These are phyloP conservation scores for Lentinula raphanica DNA, from an alignment of 768 basidiomycete genomes.

Conservation along the genomic window DNA sequence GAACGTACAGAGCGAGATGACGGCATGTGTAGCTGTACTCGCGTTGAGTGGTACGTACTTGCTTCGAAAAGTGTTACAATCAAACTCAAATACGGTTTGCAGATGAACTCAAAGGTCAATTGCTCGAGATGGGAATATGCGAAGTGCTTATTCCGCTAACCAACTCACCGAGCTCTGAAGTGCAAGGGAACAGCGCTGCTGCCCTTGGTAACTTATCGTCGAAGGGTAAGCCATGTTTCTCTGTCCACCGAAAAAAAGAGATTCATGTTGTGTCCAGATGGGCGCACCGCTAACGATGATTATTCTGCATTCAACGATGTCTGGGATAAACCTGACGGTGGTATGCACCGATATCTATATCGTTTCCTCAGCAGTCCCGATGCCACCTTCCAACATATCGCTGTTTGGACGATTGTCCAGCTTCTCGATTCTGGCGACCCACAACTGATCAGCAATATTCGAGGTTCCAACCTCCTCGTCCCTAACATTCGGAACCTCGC, in stretches of 20 bases:
- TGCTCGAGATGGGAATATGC: slow-evolving; percentile 97
- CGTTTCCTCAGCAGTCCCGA: slow-evolving; percentile 91
- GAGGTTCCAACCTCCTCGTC: slow-evolving; percentile 72
- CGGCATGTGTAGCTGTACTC: slow-evolving; percentile 94
- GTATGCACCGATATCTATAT: slow-evolving; percentile 91
- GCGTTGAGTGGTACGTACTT: slow-evolving; percentile 78
- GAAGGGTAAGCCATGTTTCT: slow-evolving; percentile 55
- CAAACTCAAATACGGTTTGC: slow-evolving; percentile 6
- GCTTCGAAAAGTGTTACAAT: neutral
- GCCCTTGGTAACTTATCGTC: slow-evolving; percentile 97
- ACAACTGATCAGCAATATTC: slow-evolving; percentile 86
- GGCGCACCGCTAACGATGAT: slow-evolving; percentile 72
- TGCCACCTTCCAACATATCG: slow-evolving; percentile 98
- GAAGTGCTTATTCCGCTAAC: slow-evolving; percentile 96
- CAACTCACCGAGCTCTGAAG: slow-evolving; percentile 93
- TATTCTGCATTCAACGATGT: slow-evolving; percentile 97
- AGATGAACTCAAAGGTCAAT: slow-evolving; percentile 96
- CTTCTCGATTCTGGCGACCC: slow-evolving; percentile 95
- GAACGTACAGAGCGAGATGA: slow-evolving; percentile 99
- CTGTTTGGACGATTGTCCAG: slow-evolving; percentile 99
- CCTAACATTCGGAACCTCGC: slow-evolving; percentile 86
- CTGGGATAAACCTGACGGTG: slow-evolving; percentile 97
- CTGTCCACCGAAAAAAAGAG: neutral
- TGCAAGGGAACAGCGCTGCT: slow-evolving; percentile 97
- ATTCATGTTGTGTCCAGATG: slow-evolving; percentile 43